Conservation (phyloP, 768 basidiomycete species). For the Agaricus bisporus region DNA sequence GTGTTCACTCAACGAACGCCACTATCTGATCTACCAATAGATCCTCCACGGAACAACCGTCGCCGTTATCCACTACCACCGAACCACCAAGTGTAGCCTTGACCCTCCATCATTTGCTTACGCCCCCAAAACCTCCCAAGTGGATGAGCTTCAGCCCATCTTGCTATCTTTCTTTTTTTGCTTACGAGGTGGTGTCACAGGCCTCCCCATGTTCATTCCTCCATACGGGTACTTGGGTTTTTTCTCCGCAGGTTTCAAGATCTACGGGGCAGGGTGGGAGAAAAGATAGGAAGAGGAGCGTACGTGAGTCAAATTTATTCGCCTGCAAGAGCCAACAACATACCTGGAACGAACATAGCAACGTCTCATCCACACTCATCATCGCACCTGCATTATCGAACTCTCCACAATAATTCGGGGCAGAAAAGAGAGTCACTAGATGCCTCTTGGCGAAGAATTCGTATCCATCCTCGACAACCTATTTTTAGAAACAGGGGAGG, state of each 20-base stretch:
- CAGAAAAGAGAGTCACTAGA: slow-evolving; percentile 94
- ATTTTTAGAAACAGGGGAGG: slow-evolving; percentile 4
- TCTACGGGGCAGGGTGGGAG: slow-evolving; percentile 38
- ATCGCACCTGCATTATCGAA: slow-evolving; percentile 99
- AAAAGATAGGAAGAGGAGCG: not conserved
- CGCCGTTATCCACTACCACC: not conserved
- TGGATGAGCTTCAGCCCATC: slow-evolving; percentile 20
- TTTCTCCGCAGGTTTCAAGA: slow-evolving; percentile 98
- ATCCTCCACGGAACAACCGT: not conserved
- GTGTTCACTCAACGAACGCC: not conserved
- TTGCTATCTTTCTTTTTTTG: slow-evolving; percentile 95
- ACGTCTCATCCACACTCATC: slow-evolving; percentile 99
- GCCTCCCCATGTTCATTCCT: slow-evolving; percentile 80
- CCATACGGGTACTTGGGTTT: slow-evolving; percentile 91
- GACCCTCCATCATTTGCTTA: slow-evolving; percentile 13
- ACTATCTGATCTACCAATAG: not conserved
- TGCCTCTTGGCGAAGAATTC: slow-evolving; percentile 99
- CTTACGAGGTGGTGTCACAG: slow-evolving; percentile 94
- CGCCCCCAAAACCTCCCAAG: not conserved
- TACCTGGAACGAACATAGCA: slow-evolving; percentile 98
- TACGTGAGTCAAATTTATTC: not conserved
- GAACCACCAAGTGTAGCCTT: not conserved
- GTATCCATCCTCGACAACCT: slow-evolving; percentile 99
- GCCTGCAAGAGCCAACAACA: slow-evolving; percentile 10
- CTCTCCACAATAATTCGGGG: slow-evolving; percentile 92